phyloP scores from a whole-genome alignment of 75 land plant species.

The Cunninghamia lanceolata region DNA sequence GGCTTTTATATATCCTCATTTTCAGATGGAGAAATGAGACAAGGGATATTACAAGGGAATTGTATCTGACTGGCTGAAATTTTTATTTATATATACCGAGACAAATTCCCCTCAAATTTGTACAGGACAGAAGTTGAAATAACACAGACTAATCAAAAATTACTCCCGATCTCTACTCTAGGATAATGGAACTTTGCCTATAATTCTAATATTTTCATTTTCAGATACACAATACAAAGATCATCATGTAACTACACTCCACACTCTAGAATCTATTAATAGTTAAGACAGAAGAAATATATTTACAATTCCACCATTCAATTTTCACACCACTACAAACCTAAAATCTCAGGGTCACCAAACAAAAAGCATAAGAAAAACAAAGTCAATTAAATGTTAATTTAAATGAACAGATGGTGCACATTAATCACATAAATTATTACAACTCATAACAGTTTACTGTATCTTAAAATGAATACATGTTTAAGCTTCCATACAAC shows the following conservation, averaged over 20 bases:
- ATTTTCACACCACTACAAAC: neutral
- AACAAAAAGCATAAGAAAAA: neutral
- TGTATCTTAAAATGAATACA: neutral
- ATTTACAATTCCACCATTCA: neutral
- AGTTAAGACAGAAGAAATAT: neutral
- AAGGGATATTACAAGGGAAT: neutral
- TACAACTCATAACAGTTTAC: neutral
- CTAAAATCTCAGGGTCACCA: neutral
- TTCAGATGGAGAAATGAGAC: neutral
- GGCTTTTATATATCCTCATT: neutral
- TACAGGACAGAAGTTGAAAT: neutral
- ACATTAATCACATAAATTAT: neutral
- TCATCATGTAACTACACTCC: neutral
- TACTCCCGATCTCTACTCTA: neutral
- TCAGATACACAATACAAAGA: neutral
- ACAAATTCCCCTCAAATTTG: neutral
- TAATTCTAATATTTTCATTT: neutral
- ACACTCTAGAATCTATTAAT: neutral
- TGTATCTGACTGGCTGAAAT: neutral
- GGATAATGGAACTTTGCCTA: neutral
- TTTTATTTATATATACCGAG: too few relatives aligned
- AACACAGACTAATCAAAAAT: too few relatives aligned
- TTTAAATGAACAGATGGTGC: neutral
- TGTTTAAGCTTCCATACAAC: neutral
- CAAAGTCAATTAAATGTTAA: neutral